Percentiles rank a stretch among this genome's conserved stretches.
Conservation (phyloP, 176 grass and related monocot genomes). For the Melocanna baccifera region DNA sequence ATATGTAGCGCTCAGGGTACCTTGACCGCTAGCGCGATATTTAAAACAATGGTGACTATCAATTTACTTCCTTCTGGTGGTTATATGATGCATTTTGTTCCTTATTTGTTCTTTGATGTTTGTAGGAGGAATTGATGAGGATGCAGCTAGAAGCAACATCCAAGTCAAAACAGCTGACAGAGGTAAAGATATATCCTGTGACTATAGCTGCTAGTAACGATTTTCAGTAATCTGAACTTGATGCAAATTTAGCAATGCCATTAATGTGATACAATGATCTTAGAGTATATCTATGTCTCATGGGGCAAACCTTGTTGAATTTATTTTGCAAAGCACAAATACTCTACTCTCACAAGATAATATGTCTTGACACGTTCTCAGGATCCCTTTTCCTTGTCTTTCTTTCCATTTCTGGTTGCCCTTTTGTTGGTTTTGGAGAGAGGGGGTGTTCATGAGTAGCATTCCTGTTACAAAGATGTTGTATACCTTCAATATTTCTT, state of each 20-base stretch:
- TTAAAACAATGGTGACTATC: not conserved
- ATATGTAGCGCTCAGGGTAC: too few species aligned
- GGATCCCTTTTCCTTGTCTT: not conserved
- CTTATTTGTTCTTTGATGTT: constrained; percentile 14
- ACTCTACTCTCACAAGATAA: not conserved
- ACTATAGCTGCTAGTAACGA: not conserved
- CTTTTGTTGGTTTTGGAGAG: not conserved
- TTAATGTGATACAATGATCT: not conserved
- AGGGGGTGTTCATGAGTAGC: not conserved
- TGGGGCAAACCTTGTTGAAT: not conserved
- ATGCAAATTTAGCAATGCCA: not conserved
- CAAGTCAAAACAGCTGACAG: constrained; percentile 68
- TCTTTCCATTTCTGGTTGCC: not conserved
- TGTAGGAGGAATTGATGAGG: constrained; percentile 87
- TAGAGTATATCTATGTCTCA: not conserved
- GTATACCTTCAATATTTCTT: not conserved
- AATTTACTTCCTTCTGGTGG: not conserved
- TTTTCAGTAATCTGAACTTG: not conserved
- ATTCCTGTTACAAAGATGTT: not conserved
- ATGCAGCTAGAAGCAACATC: constrained; percentile 71
- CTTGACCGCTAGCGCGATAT: too few species aligned
- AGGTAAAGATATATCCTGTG: constrained; percentile 47
- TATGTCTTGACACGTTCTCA: not conserved
- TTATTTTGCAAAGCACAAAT: not conserved
- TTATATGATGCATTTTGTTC: constrained; percentile 21